These are phyloP conservation scores for Polygonum aviculare DNA, from an alignment of 148 eudicot species.

Conservation along the genomic window DNA sequence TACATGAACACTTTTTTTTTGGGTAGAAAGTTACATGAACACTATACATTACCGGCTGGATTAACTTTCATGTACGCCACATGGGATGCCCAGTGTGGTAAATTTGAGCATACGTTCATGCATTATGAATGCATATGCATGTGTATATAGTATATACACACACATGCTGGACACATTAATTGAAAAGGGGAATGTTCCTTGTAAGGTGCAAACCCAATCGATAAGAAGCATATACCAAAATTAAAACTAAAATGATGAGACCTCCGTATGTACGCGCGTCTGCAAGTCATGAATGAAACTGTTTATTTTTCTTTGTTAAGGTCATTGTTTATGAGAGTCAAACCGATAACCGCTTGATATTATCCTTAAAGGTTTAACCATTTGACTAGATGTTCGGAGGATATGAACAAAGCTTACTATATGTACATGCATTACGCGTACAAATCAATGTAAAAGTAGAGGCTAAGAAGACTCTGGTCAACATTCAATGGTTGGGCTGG, in stretches of 20 bases:
- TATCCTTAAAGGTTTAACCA: too few species aligned
- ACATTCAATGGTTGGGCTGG: conserved; percentile 3
- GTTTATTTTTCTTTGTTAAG: too few species aligned
- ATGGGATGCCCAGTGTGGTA: background rate
- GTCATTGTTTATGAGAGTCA: too few species aligned
- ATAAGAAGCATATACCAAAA: background rate
- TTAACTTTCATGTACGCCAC: background rate
- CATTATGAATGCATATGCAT: background rate
- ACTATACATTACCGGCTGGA: too few species aligned
- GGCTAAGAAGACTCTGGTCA: background rate
- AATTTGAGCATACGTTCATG: background rate
- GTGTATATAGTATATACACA: background rate
- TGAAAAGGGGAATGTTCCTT: background rate
- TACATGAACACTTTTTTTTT: too few species aligned
- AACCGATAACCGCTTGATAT: too few species aligned
- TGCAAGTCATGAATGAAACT: background rate
- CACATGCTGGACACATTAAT: background rate
- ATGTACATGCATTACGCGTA: background rate
- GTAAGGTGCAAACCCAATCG: background rate
- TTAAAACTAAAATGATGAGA: background rate
- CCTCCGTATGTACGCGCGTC: background rate
- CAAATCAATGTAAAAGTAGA: background rate
- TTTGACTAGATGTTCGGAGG: too few species aligned
- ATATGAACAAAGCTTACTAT: too few species aligned
- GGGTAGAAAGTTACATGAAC: too few species aligned